A percentile compares a stretch with the other conserved stretches of the same genome.
phyloP scores from a whole-genome alignment of 2,329 filamentous ascomycete genomes.

The Alternaria triticina region DNA sequence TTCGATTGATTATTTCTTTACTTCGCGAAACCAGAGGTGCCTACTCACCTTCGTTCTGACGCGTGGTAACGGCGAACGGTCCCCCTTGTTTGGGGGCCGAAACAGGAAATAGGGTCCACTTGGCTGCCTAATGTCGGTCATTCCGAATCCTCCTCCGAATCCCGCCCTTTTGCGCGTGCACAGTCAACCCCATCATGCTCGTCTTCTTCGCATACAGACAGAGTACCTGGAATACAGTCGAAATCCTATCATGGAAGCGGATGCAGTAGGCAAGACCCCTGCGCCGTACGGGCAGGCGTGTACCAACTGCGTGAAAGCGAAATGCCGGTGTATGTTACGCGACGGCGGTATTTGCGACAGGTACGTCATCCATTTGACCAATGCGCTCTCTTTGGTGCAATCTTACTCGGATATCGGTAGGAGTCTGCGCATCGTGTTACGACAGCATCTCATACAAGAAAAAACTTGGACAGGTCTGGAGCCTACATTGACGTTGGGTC shows the following conservation, averaged over 20 bases:
- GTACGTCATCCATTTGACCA: conserved; percentile 10
- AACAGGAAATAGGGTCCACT: background rate
- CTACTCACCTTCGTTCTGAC: background rate
- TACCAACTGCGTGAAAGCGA: conserved; percentile 30
- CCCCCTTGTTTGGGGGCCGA: background rate
- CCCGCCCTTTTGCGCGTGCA: background rate
- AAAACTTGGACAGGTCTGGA: background rate
- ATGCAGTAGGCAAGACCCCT: conserved; percentile 22
- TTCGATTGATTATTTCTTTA: background rate
- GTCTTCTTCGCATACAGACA: background rate
- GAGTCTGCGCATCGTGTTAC: background rate
- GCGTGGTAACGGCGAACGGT: background rate
- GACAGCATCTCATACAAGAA: too few species aligned
- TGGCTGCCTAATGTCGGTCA: background rate
- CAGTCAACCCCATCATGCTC: background rate
- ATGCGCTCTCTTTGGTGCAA: background rate
- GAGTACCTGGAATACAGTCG: background rate
- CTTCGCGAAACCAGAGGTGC: background rate
- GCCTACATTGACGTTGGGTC: background rate
- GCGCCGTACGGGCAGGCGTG: conserved; percentile 39
- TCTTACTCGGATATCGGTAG: background rate
- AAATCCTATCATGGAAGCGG: conserved; percentile 12
- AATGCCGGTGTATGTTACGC: conserved; percentile 31
- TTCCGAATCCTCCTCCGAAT: background rate
- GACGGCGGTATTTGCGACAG: conserved; percentile 28